A percentile compares a stretch with the other conserved stretches of the same genome.
phyloP scores from a whole-genome alignment of 129 eudicot genomes.

The Sambucus nigra region DNA sequence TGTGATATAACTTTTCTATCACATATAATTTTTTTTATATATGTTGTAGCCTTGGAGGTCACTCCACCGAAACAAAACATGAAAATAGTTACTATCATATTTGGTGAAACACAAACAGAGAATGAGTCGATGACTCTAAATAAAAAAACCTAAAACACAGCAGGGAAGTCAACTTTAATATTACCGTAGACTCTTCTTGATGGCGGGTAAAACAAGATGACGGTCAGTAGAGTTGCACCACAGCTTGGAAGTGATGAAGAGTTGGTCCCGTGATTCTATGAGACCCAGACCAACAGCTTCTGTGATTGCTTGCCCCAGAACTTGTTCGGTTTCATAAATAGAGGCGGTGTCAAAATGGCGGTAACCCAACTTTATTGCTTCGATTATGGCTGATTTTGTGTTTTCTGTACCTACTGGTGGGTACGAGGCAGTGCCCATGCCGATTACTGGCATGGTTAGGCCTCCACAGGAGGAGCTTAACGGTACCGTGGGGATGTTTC shows the following conservation, averaged over 20 bases:
- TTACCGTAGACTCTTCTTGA: slow-evolving; percentile 38
- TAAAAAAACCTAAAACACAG: too few relatives aligned
- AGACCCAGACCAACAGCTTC: slow-evolving; percentile 37
- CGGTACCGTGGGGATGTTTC: background rate
- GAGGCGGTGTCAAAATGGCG: slow-evolving; percentile 59
- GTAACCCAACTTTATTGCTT: slow-evolving; percentile 48
- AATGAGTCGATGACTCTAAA: too few relatives aligned
- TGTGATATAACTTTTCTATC: too few relatives aligned
- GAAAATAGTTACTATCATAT: too few relatives aligned
- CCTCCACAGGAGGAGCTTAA: slow-evolving; percentile 1
- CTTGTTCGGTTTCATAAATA: slow-evolving; percentile 29
- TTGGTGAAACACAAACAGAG: too few relatives aligned
- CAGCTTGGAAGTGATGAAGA: slow-evolving; percentile 44
- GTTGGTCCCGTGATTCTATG: slow-evolving; percentile 32
- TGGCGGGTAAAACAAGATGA: slow-evolving; percentile 35
- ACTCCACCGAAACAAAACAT: too few relatives aligned
- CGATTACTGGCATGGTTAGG: slow-evolving; percentile 36
- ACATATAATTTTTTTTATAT: too few relatives aligned
- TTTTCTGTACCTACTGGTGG: slow-evolving; percentile 8
- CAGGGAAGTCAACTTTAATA: background rate
- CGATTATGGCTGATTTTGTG: slow-evolving; percentile 29
- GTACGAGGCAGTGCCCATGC: slow-evolving; percentile 25
- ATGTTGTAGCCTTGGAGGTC: too few relatives aligned
- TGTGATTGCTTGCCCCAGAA: slow-evolving; percentile 30
- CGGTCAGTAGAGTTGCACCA: slow-evolving; percentile 30